These are phyloP conservation scores for Kernera saxatilis DNA, from an alignment of 345 rosid species.

Conservation along the genomic window DNA sequence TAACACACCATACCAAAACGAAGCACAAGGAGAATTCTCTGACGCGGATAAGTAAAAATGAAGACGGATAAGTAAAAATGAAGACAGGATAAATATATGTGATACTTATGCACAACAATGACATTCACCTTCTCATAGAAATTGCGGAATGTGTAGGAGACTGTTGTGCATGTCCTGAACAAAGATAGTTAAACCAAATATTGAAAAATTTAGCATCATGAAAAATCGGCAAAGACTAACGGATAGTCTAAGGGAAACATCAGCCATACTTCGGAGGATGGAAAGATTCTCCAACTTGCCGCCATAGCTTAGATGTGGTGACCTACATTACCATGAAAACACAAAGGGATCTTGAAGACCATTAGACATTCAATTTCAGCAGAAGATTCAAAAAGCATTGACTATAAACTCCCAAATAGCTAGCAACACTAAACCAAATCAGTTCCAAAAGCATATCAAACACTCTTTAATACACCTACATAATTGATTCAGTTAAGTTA, in stretches of 20 bases:
- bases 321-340: conserved; percentile 46
- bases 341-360: conserved; percentile 10
- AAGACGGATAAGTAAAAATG: not conserved
- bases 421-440: not conserved
- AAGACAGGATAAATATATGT: not conserved
- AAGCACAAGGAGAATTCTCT: not conserved
- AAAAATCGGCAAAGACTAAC: not conserved
- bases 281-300: conserved; percentile 90
- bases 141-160: conserved; percentile 86
- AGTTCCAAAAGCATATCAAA: conserved; percentile 9
- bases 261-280: conserved; percentile 80
- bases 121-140: conserved; percentile 82
- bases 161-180: conserved; percentile 87
- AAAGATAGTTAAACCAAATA: not conserved
- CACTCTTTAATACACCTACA: not conserved
- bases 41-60: not conserved
- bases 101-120: conserved; percentile 4
- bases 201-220: not conserved
- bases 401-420: not conserved
- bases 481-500: not conserved
- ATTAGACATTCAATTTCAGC: not conserved
- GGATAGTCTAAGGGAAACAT: conserved; percentile 3
- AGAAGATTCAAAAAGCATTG: not conserved
- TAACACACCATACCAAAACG: not conserved
- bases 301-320: conserved; percentile 71